Evolutionary conservation across 441 rosid species (phyloP).

Genomic region (Adansonia rubrostipa): DNA sequence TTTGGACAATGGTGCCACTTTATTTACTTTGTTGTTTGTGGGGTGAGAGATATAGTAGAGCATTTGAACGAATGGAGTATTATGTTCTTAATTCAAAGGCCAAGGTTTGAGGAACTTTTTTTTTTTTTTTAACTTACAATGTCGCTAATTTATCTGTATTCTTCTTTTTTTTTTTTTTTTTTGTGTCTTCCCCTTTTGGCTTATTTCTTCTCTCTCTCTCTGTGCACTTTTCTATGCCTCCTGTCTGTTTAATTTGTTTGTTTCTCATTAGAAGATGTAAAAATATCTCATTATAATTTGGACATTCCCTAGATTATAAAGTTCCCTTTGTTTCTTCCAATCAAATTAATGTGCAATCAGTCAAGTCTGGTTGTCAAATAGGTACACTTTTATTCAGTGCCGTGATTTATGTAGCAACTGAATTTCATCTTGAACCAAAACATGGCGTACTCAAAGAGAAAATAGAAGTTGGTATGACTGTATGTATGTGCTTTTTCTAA

Average conservation of each 20-base stretch:
- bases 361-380: not conserved
- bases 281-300: not conserved
- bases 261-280: not conserved
- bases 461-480: not conserved
- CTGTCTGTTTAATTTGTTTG: not conserved
- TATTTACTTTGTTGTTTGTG: slow-evolving; percentile 28
- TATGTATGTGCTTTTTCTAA: not conserved
- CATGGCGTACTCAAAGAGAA: not conserved
- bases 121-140: not conserved
- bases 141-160: not conserved
- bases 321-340: not conserved
- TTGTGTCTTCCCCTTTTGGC: not conserved
- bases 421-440: not conserved
- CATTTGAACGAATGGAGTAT: slow-evolving; percentile 12
- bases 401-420: not conserved
- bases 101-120: slow-evolving; percentile 18
- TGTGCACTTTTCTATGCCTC: not conserved
- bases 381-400: not conserved
- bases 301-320: not conserved
- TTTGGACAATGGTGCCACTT: slow-evolving; percentile 28
- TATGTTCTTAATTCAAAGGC: not conserved
- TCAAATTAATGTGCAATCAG: not conserved
- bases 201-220: not conserved
- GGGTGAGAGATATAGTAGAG: slow-evolving; percentile 23
- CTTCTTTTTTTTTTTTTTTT: not conserved